Evolutionary conservation across 2,329 filamentous ascomycete genomes (phyloP).

Genomic region (Trichoderma aggressivum): DNA sequence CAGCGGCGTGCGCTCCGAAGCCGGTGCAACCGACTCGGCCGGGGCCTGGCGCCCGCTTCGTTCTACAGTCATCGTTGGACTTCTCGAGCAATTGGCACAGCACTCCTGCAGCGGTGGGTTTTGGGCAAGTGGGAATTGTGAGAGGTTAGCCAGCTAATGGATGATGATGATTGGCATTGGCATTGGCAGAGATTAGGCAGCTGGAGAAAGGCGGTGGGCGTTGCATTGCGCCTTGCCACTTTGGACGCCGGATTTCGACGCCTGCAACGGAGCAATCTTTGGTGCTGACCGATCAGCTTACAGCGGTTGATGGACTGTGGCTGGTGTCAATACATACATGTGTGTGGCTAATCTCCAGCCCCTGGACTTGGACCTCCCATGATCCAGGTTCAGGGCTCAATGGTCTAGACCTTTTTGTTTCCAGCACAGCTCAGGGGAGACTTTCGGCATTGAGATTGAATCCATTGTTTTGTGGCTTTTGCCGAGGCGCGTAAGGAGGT

Average conservation of each 20-base stretch:
- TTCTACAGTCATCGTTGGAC: constrained; percentile 11
- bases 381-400: background rate
- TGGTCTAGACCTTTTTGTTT: background rate
- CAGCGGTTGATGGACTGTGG: background rate
- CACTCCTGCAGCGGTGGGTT: background rate
- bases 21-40: constrained; percentile 2
- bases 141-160: background rate
- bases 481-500: background rate
- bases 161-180: background rate
- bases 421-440: background rate
- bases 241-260: background rate
- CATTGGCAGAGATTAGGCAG: background rate
- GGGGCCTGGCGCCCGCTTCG: background rate
- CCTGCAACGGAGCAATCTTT: background rate
- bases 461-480: background rate
- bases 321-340: background rate
- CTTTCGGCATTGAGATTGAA: background rate
- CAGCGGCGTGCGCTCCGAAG: constrained; percentile 28
- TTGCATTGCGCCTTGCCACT: background rate
- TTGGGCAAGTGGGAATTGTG: background rate
- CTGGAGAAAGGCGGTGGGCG: background rate
- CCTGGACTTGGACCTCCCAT: background rate
- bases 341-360: background rate
- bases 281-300: background rate
- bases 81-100: background rate